Evolutionary conservation across 2,329 filamentous ascomycete species (phyloP), one percentile per base, ranked within the genome.

Genomic region (Colletotrichum sp.): DNA sequence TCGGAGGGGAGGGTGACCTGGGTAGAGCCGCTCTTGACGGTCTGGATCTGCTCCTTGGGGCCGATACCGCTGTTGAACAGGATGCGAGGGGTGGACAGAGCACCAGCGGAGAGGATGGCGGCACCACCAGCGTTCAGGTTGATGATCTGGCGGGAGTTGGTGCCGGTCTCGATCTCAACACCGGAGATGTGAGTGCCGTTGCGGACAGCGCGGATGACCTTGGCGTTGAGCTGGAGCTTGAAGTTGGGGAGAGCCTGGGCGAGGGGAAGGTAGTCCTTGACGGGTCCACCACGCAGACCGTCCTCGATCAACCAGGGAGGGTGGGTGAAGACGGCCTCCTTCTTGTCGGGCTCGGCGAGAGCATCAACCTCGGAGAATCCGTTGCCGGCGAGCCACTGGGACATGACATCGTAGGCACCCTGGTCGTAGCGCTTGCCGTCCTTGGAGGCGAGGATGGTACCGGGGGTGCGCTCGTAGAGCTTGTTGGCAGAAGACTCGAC

Each of bases 61-160:
- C 91, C 91, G 36, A 93, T 85, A 32, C 91, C 91, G 26, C 87
- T 90, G 4, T 91, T 86, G 79, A 90, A 90, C 9, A 93, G 87
- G 2, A 93, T 81, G 44, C 91, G 88, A 7, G 76, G 76, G 52
- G 72, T 76, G 13, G 78, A 78, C 18, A 79, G 66, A n/a, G 77
- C 77, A 62, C 78, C 77, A 2, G 78, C 75, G 8, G 78, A 76
- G 55, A 79, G 77, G 30, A 79, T 49, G 26, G 78, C 72, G 36
- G 70, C 70, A 73, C 76, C 76, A 8, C 76, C 76, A 1, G 76
- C 30, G n/a, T 77, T 78, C 65, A 79, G 70, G 68, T 78, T 79
- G 68, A 82, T 71, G 67, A 74, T 79, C 69, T 78, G 68, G 65
- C 78, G 77, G 5, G 39, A 24, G 34, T 78, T 78, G 44, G 63